Evolutionary conservation across 1,284 basidiomycete species (phyloP).

Genomic region (Leccinum fallax): DNA sequence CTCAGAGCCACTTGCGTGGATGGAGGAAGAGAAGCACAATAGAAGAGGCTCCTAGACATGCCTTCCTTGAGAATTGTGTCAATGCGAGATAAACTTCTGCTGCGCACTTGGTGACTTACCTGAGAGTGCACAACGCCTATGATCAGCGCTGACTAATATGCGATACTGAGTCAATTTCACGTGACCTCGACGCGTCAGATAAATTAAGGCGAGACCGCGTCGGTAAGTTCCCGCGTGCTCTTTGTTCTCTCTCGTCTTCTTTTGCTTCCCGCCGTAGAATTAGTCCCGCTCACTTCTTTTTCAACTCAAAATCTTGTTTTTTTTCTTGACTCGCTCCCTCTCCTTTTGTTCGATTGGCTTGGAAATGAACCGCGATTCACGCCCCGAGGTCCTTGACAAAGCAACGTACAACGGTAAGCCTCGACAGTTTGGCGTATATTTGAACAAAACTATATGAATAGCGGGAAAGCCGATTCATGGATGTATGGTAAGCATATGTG

Average conservation of each 20-base stretch:
- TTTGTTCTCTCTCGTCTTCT: slow-evolving; percentile 18
- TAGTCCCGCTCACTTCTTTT: slow-evolving; percentile 15
- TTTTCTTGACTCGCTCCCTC: slow-evolving; percentile 5
- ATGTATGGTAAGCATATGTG: slow-evolving; percentile 17
- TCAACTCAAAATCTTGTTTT: slow-evolving; percentile 1
- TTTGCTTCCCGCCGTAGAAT: slow-evolving; percentile 24
- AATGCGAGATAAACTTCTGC: slow-evolving; percentile 2
- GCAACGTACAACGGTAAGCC: slow-evolving; percentile 19
- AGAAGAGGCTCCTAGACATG: slow-evolving; percentile 36
- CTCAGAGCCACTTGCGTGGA: slow-evolving; percentile 41
- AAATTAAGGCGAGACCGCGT: slow-evolving; percentile 21
- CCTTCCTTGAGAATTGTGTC: not conserved
- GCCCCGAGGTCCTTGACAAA: slow-evolving; percentile 12
- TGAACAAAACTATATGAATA: not conserved
- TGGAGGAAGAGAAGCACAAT: slow-evolving; percentile 29
- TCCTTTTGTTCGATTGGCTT: not conserved
- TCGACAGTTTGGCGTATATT: not conserved
- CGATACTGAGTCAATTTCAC: slow-evolving; percentile 27
- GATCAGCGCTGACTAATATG: slow-evolving; percentile 11
- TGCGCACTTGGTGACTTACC: not conserved
- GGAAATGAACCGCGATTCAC: slow-evolving; percentile 34
- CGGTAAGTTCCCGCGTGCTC: slow-evolving; percentile 21
- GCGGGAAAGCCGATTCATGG: slow-evolving; percentile 11
- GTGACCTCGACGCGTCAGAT: slow-evolving; percentile 38
- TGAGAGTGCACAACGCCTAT: slow-evolving; percentile 11